Base-by-base conservation (phyloP, 2,329 filamentous ascomycete species). In the Teratosphaeria viscida region DNA sequence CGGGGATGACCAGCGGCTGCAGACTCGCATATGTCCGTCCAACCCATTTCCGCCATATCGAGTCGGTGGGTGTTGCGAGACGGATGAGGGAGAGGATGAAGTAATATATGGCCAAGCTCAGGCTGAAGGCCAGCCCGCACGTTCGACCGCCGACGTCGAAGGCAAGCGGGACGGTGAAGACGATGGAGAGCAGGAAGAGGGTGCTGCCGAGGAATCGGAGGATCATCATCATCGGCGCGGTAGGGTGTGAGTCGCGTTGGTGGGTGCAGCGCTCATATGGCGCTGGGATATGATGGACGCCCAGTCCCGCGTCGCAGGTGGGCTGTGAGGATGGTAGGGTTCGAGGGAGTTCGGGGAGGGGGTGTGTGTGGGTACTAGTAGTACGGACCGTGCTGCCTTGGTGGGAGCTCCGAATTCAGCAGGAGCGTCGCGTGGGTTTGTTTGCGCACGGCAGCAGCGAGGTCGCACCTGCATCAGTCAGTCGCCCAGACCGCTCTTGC, bases 71-170 rank as follows among this genome's bases (percentile, higher is more conserved):
- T 0, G 92, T 95, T 14, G 85, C 81, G 62, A 96, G 81, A 71
- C 88, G 89, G 65, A 94, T 79, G 63, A 84, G 78, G 59, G 91
- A 96, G 77, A 94, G 91, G 73, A 90, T 76, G 73, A 96, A 87
- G 79, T 97, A 97, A 80, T 95, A 97, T 69, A 83, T 81, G 67
- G 92, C 92, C 58, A 97, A 84, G 55, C 89, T 85, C 58, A 97
- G 83, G 72, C 91, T 96, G 79, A 95, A 97, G 63, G 91, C 92
- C 71, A 99, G 82, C 61, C 94, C 94, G 71, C 91, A 95, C 68
- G 94, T 92, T 70, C 90, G 87, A 63, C 94, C 94, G 73, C 94
- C 94, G 70, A 97, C 92, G 83, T 99, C 94, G 79, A 97, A 97
- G 70, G 92, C 90, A 72, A 99, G 86, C 63, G 94, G 94, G 73